A percentile compares a stretch with the other conserved stretches of the same genome.
Evolutionary conservation across 768 basidiomycete species (phyloP).

Genomic region (Tylopilus sp.): DNA sequence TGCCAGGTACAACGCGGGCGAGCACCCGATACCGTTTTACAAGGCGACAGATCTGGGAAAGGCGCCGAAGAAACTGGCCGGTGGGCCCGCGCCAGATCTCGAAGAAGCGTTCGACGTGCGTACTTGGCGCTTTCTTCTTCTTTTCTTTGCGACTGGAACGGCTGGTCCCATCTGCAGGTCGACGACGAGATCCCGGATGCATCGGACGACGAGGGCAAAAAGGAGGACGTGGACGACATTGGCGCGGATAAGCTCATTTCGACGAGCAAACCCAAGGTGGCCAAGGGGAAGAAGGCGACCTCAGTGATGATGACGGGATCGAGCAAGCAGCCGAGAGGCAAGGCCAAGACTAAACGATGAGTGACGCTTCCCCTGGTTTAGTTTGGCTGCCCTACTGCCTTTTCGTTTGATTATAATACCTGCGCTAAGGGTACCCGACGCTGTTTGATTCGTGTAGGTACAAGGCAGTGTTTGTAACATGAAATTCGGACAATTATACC

Average conservation of each 20-base stretch:
- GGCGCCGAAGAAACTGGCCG: slow-evolving; percentile 72
- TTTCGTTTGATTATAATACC: too few relatives aligned
- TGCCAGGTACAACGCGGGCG: slow-evolving; percentile 79
- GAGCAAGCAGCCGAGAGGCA: slow-evolving; percentile 19
- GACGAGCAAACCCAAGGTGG: slow-evolving; percentile 40
- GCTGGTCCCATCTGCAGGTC: slow-evolving; percentile 35
- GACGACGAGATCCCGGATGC: slow-evolving; percentile 45
- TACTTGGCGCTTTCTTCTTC: neutral
- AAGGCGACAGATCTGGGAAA: slow-evolving; percentile 81
- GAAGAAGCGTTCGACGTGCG: slow-evolving; percentile 88
- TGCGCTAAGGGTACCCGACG: too few relatives aligned
- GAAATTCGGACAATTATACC: too few relatives aligned
- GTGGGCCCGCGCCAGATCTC: slow-evolving; percentile 77
- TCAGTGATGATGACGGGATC: neutral
- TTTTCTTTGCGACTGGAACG: neutral
- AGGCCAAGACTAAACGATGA: slow-evolving; percentile 19
- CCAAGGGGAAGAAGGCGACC: neutral
- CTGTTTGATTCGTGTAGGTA: too few relatives aligned
- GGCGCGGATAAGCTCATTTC: slow-evolving; percentile 60
- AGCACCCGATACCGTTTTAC: slow-evolving; percentile 95
- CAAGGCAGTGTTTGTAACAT: too few relatives aligned
- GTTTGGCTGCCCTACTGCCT: too few relatives aligned
- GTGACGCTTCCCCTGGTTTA: neutral
- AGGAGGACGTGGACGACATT: slow-evolving; percentile 37
- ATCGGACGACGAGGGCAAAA: slow-evolving; percentile 48